phyloP scores from a whole-genome alignment of 257 asterid species.

The Solanum dulcamara region DNA sequence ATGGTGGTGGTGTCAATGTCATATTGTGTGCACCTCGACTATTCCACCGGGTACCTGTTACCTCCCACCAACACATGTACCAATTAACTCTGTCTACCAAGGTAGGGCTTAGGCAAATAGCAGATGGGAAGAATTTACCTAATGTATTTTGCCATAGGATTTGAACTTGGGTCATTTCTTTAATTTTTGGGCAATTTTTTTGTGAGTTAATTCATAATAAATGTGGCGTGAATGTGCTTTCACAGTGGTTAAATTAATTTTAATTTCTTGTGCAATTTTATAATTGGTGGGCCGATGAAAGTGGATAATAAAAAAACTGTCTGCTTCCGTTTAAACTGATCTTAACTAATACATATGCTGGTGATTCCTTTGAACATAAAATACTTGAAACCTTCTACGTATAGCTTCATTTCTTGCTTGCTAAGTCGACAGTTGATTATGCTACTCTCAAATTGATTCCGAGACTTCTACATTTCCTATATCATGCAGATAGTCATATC shows the following conservation, averaged over 20 bases:
- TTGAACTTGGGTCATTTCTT: not conserved
- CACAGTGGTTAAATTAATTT: not conserved
- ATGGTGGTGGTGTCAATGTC: not conserved
- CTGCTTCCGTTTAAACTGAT: not conserved
- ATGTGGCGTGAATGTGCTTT: not conserved
- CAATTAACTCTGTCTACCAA: not conserved
- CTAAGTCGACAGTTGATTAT: not conserved
- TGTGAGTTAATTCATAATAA: not conserved
- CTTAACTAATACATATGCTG: not conserved
- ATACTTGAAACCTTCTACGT: not conserved
- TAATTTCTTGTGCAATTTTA: not conserved
- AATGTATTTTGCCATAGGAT: not conserved
- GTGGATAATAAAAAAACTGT: not conserved
- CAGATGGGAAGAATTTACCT: not conserved
- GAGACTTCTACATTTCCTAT: not conserved
- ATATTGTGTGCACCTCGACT: not conserved
- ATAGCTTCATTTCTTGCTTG: not conserved
- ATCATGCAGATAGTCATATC: not conserved
- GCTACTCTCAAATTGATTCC: not conserved
- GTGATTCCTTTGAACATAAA: not conserved
- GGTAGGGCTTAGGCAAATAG: not conserved
- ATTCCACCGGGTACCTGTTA: not conserved
- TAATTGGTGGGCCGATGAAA: not conserved
- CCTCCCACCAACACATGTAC: not conserved
- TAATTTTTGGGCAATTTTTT: not conserved